phyloP scores from a whole-genome alignment of 2,329 filamentous ascomycete species.

The Acrodontium crateriforme region DNA sequence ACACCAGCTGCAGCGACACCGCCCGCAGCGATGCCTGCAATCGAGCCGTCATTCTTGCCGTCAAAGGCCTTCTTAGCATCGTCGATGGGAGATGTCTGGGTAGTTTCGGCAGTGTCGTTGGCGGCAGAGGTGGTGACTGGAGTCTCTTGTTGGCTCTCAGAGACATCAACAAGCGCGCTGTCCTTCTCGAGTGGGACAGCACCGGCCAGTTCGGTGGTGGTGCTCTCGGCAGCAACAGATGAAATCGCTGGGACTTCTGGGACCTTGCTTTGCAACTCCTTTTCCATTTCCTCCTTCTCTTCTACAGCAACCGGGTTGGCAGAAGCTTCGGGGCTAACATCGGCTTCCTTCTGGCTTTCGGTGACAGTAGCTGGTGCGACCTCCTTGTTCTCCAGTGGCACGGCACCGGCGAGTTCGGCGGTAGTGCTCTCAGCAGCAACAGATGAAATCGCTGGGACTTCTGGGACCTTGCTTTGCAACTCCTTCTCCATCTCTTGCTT shows the following conservation, averaged over 20 bases:
- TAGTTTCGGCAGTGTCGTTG: not conserved
- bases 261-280: slow-evolving; percentile 54
- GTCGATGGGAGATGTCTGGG: not conserved
- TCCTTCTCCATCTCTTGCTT: slow-evolving; percentile 60
- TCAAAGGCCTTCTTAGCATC: slow-evolving; percentile 16
- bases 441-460: slow-evolving; percentile 12
- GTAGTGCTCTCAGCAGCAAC: slow-evolving; percentile 1
- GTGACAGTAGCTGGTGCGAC: slow-evolving; percentile 49
- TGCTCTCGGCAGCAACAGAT: not conserved
- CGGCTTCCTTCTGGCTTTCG: slow-evolving; percentile 54
- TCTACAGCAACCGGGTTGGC: slow-evolving; percentile 48
- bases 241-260: slow-evolving; percentile 20
- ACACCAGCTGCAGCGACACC: slow-evolving; percentile 22
- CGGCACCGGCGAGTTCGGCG: not conserved
- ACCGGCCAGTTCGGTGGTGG: not conserved
- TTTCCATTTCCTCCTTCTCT: slow-evolving; percentile 57
- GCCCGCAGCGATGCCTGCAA: slow-evolving; percentile 27
- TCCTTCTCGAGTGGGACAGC: not conserved
- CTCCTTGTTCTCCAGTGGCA: not conserved
- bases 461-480: slow-evolving; percentile 51
- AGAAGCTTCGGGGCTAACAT: slow-evolving; percentile 47
- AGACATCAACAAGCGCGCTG: not conserved
- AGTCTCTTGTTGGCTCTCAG: not conserved
- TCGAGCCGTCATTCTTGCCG: slow-evolving; percentile 16
- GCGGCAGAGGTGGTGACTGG: not conserved